Percentiles rank a stretch among this genome's conserved stretches.
These are phyloP conservation scores for Backusella tuberculispora DNA, from an alignment of 192 early-diverging fungal species.

Conservation along the genomic window DNA sequence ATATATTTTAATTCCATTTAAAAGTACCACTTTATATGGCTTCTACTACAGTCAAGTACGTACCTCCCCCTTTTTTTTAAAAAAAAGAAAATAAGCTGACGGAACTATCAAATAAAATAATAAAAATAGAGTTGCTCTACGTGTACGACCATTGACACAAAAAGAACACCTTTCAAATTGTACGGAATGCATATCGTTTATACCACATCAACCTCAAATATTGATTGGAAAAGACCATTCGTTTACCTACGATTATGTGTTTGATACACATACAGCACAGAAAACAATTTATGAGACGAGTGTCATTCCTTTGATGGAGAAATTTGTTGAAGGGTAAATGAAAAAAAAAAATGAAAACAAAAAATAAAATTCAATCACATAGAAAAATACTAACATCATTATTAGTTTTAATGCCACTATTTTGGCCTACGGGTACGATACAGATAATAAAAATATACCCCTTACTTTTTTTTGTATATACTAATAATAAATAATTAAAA, in stretches of 20 bases:
- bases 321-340: constrained; percentile 76
- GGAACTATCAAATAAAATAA: neutral
- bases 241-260: constrained; percentile 75
- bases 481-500: constrained; percentile 22
- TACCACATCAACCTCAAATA: constrained; percentile 63
- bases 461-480: constrained; percentile 70
- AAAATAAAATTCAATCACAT: neutral
- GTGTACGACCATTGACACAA: constrained; percentile 74
- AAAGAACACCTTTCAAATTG: constrained; percentile 73
- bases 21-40: constrained; percentile 61
- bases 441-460: neutral
- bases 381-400: neutral
- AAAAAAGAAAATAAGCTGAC: constrained; percentile 63
- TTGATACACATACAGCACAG: constrained; percentile 57
- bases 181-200: constrained; percentile 59
- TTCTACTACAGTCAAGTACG: constrained; percentile 58
- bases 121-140: constrained; percentile 66
- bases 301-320: constrained; percentile 61
- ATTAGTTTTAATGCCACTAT: constrained; percentile 90
- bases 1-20: neutral
- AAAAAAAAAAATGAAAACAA: constrained; percentile 34
- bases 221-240: constrained; percentile 62
- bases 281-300: constrained; percentile 58
- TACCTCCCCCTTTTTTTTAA: constrained; percentile 67
- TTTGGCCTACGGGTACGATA: constrained; percentile 22